Base-by-base conservation (phyloP, 306 rosid genomes). In the Lablab purpureus region DNA sequence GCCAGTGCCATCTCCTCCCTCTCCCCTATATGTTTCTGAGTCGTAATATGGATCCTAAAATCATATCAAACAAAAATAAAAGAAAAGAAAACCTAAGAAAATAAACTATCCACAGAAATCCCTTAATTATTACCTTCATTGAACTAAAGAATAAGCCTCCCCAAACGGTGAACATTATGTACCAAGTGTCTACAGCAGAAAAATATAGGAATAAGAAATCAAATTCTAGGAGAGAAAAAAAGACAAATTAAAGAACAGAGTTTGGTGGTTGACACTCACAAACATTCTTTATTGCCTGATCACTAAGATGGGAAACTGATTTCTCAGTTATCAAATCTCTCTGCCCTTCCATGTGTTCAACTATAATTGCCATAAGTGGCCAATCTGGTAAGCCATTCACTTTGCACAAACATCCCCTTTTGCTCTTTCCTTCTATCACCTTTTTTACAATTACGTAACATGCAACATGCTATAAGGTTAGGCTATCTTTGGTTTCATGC, bases 1-100 rank as follows among this genome's bases (percentile, higher is more conserved):
- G 45, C 99, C 99, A 54, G 93, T 88, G 54, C 98, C 99, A 81
- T 92, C 86, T 78, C 86, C 86, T 46, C 99, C 99, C 83, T 95
- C 99, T 76, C 84, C 86, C 45, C 96, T 90, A 10, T 95, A 95
- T 6, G 73, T 54, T 59, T 95, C 96, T 10, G 98, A 93, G 65
- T 95, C 94, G 15, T 95, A 95, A 59, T 77, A 95, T 15, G 98
- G 98, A 80, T 95, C 99, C 99, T 93, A 76, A 34, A 56, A 84
- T 62, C 84, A 82, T 14, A 19, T 51, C 1, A 36, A 34, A 43
- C 1, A 62, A 17, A 15, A 17, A 58, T 22, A 0, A 7, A 6
- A 45, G 10, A 54, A 36, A 32, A 4, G 2, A 28, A 28, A 32
- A n/a, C n/a, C n/a, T 32, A 32, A 32, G 6, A 6, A 41, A 27